These are phyloP conservation scores for Penicillium sp. DNA, from an alignment of 2,329 filamentous ascomycete species.

Conservation along the genomic window DNA sequence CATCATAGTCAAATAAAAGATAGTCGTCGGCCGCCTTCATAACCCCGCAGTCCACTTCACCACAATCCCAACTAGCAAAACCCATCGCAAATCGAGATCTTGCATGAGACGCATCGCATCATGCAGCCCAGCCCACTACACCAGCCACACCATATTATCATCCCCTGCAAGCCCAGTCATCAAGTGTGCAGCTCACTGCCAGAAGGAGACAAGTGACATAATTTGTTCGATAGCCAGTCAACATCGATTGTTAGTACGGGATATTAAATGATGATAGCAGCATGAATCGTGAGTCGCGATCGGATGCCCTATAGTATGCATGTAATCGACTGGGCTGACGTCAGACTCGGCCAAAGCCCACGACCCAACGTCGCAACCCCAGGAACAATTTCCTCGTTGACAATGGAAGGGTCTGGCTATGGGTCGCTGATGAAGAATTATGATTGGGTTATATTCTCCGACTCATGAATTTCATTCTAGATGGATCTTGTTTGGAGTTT, in stretches of 20 bases:
- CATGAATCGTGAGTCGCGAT: background rate
- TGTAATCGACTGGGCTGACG: background rate
- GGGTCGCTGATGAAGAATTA: background rate
- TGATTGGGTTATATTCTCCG: conserved; percentile 8
- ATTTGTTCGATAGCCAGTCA: background rate
- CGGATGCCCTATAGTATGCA: background rate
- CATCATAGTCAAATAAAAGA: too few relatives aligned
- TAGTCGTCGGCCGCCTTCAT: background rate
- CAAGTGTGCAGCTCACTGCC: background rate
- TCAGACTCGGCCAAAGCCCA: conserved; percentile 4
- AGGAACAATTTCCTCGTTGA: background rate
- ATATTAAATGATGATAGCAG: background rate
- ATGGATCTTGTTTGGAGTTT: background rate
- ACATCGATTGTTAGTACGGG: background rate
- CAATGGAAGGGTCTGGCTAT: background rate
- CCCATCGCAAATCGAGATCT: background rate
- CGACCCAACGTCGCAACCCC: background rate
- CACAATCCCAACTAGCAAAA: background rate
- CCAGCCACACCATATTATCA: background rate
- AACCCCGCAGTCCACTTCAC: background rate
- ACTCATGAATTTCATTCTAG: background rate
- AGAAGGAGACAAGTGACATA: conserved; percentile 2
- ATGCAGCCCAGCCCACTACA: background rate
- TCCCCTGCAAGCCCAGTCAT: background rate
- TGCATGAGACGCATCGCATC: background rate